A percentile compares a stretch with the other conserved stretches of the same genome.
These are phyloP conservation scores for Globisporangium okanoganense DNA, from an alignment of 352 stramenopile species.

Conservation along the genomic window DNA sequence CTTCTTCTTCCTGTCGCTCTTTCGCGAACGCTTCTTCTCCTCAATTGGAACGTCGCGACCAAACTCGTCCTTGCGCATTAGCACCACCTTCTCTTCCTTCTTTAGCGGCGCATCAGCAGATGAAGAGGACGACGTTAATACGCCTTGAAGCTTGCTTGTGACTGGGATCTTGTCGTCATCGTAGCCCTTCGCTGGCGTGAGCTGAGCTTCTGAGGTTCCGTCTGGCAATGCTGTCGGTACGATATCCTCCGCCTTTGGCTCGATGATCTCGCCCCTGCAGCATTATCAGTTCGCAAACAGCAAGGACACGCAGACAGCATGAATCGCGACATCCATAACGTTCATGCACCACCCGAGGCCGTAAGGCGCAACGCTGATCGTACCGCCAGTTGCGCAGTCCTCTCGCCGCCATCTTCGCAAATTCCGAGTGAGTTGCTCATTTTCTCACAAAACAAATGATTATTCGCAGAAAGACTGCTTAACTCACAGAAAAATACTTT, in stretches of 20 bases:
- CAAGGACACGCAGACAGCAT: neutral
- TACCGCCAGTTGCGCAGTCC: slow-evolving; percentile 36
- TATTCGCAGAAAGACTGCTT: no score
- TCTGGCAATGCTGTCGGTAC: neutral
- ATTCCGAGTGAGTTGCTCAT: no score
- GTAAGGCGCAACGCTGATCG: slow-evolving; percentile 1
- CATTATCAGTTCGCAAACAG: neutral
- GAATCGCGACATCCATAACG: neutral
- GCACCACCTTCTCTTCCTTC: slow-evolving; percentile 18
- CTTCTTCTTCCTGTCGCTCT: slow-evolving; percentile 18
- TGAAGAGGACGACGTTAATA: neutral
- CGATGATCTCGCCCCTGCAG: slow-evolving; percentile 28
- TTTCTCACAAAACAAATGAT: no score
- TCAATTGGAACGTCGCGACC: slow-evolving; percentile 49
- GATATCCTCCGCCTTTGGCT: slow-evolving; percentile 12
- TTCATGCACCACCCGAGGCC: neutral
- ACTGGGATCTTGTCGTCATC: slow-evolving; percentile 1
- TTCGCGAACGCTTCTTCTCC: slow-evolving; percentile 8
- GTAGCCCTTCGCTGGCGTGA: neutral
- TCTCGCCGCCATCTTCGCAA: neutral
- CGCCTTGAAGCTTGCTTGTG: neutral
- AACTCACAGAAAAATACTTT: no score
- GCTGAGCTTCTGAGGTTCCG: neutral
- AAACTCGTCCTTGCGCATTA: slow-evolving; percentile 71
- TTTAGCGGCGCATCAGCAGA: slow-evolving; percentile 8